phyloP scores from a whole-genome alignment of 2,329 filamentous ascomycete species.

The Drechslerella dactyloides region DNA sequence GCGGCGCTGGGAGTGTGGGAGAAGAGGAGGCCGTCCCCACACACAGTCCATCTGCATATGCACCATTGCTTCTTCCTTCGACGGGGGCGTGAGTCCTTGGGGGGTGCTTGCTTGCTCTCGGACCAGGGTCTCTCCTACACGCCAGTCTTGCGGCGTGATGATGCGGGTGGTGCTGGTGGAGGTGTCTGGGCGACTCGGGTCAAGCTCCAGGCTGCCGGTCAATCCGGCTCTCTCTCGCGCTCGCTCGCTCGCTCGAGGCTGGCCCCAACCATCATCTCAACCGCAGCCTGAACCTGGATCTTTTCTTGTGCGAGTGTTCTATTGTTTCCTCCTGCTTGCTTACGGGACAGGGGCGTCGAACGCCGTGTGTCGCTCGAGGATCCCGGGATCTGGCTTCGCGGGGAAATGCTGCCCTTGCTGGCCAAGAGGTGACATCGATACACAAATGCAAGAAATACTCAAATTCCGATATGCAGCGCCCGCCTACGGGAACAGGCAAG shows the following conservation, averaged over 20 bases:
- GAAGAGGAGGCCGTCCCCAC: constrained; percentile 16
- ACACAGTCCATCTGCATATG: constrained; percentile 17
- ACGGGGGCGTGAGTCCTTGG: not conserved
- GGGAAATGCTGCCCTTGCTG: too few species aligned
- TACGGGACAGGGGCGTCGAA: too few species aligned
- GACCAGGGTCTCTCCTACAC: constrained; percentile 42
- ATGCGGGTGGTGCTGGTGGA: constrained; percentile 9
- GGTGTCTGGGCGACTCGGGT: not conserved
- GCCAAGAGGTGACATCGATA: constrained; percentile 17
- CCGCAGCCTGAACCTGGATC: not conserved
- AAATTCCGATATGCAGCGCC: not conserved
- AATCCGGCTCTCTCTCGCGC: not conserved
- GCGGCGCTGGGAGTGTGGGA: not conserved
- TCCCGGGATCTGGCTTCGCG: too few species aligned
- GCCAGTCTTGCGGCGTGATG: constrained; percentile 29
- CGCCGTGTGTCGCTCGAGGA: too few species aligned
- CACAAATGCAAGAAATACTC: constrained; percentile 8
- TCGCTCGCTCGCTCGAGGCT: constrained; percentile 1
- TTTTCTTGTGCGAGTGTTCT: constrained; percentile 1
- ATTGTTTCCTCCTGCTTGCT: too few species aligned
- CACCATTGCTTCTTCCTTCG: constrained; percentile 32
- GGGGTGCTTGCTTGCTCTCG: constrained; percentile 15
- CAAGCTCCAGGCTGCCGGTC: constrained; percentile 3
- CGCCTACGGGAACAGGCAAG: not conserved
- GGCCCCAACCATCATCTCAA: not conserved